Percentiles rank a stretch among this genome's conserved stretches.
phyloP scores from a whole-genome alignment of 2,329 filamentous ascomycete genomes.

The Aphanocladium album region DNA sequence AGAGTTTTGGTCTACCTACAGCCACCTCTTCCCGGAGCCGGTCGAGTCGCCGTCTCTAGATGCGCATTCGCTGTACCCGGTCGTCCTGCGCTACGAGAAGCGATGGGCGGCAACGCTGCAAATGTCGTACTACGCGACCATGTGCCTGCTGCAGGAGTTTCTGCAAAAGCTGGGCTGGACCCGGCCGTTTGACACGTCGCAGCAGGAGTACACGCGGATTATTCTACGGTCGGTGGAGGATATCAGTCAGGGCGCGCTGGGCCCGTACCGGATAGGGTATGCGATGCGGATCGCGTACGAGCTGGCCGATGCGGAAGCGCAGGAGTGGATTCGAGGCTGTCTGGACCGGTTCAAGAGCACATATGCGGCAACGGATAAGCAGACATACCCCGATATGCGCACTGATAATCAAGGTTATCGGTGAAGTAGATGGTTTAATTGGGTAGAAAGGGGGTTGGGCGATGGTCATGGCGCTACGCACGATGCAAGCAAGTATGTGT shows the following conservation, averaged over 20 bases:
- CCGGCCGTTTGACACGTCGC: conserved; percentile 22
- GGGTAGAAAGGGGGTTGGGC: background rate
- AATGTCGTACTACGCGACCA: conserved; percentile 33
- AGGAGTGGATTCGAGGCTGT: conserved; percentile 8
- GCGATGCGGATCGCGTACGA: conserved; percentile 33
- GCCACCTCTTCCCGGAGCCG: conserved; percentile 20
- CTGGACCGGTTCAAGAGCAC: conserved; percentile 8
- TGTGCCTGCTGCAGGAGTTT: conserved; percentile 36
- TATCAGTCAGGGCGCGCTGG: conserved; percentile 32
- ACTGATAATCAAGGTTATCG: conserved; percentile 7
- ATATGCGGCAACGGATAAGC: conserved; percentile 13
- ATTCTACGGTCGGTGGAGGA: conserved; percentile 35
- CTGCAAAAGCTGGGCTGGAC: conserved; percentile 28
- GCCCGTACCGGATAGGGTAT: conserved; percentile 34
- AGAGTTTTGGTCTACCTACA: conserved; percentile 28
- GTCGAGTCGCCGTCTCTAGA: conserved; percentile 25
- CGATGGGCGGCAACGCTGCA: conserved; percentile 31
- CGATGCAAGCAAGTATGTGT: background rate
- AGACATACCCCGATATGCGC: conserved; percentile 3
- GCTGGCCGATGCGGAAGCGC: conserved; percentile 6
- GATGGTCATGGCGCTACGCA: background rate
- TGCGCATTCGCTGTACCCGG: conserved; percentile 28
- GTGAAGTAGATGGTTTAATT: background rate
- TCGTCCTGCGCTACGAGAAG: conserved; percentile 25
- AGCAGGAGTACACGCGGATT: conserved; percentile 23